Base-by-base conservation (phyloP, 2,329 filamentous ascomycete species). In the Exophiala sp. region DNA sequence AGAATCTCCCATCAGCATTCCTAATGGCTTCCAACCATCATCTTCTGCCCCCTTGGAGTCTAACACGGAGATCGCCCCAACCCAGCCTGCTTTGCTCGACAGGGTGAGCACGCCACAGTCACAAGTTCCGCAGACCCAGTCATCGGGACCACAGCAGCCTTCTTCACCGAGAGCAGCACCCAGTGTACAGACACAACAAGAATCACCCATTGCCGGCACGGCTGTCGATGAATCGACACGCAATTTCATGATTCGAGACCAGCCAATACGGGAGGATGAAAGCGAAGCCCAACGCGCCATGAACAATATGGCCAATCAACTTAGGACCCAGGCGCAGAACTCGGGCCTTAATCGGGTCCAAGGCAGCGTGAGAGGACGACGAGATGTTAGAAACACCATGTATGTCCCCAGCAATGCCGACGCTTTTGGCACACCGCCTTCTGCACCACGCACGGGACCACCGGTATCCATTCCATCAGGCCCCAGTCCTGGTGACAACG, bases 341-440 rank as follows among this genome's bases (percentile, higher is more conserved):
- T 66, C 69, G 30, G 70, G 70, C 7, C 81, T 88, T 16, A 78
- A 79, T 49, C 80, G 85, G 21, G 85, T 82, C 62, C 72, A 79
- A 11, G 85, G 86, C 39, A 96, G 89, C 11, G 74, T 95, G 13
- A 81, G 93, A 59, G 93, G 93, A 44, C 85, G 93, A 53, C 80
- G 93, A 64, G 91, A 97, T 65, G 88, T 94, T 56, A 81, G 91
- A 52, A 95, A 95, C 68, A 96, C 90, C 1, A 83, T 95, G 47
- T 91, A 93, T 63, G 76, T 90, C 56, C 84, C 87, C 34, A 69
- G 69, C 34, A 62, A 69, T 9, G 34, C 40, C 8, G 56, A 59
- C 13, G 30, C 46, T 11, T 46, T 63, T 43, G 52, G 61, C 47
- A 46, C 58, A 57, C 43, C 62, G 37, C 46, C 47, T 10, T 41